A percentile compares a stretch with the other conserved stretches of the same genome.
Evolutionary conservation across 495 filamentous ascomycete genomes (phyloP).

Genomic region (Talaromyces wortmannii): DNA sequence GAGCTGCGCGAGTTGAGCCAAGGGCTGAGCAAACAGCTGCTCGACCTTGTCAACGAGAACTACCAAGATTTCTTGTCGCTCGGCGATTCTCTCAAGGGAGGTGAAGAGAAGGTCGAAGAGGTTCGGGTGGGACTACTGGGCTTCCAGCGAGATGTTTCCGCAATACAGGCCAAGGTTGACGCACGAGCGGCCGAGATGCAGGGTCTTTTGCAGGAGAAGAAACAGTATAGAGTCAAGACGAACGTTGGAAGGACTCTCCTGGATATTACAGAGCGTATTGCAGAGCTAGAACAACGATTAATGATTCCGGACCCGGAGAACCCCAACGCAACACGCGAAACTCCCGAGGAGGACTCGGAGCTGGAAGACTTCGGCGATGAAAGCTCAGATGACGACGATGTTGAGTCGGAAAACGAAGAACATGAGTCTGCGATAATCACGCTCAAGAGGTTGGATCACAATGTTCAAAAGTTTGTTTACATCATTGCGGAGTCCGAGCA

Average conservation of each 20-base stretch:
- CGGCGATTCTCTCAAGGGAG: conserved; percentile 74
- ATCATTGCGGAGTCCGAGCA: conserved; percentile 41
- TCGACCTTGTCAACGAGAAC: conserved; percentile 90
- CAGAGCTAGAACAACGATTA: conserved; percentile 68
- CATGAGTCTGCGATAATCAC: conserved; percentile 30
- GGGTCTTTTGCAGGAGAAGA: conserved; percentile 47
- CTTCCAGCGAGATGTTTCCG: conserved; percentile 71
- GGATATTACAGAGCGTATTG: conserved; percentile 61
- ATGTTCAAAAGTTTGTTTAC: conserved; percentile 51
- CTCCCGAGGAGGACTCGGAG: conserved; percentile 24
- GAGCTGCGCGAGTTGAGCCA: conserved; percentile 75
- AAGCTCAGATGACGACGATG: conserved; percentile 49
- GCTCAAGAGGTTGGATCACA: conserved; percentile 44
- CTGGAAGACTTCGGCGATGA: conserved; percentile 36
- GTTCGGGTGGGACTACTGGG: conserved; percentile 80
- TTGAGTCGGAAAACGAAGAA: conserved; percentile 38
- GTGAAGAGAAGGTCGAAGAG: conserved; percentile 88
- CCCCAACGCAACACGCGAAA: not conserved
- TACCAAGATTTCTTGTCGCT: conserved; percentile 85
- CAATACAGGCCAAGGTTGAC: conserved; percentile 47
- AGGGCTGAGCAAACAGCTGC: conserved; percentile 70
- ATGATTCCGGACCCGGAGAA: conserved; percentile 35
- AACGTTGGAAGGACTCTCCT: conserved; percentile 60
- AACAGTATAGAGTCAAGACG: conserved; percentile 39
- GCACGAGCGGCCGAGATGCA: conserved; percentile 46